Evolutionary conservation across 805 yeast species (phyloP), one percentile per base, ranked within the genome.

Genomic region (Wickerhamomyces silvicola): DNA sequence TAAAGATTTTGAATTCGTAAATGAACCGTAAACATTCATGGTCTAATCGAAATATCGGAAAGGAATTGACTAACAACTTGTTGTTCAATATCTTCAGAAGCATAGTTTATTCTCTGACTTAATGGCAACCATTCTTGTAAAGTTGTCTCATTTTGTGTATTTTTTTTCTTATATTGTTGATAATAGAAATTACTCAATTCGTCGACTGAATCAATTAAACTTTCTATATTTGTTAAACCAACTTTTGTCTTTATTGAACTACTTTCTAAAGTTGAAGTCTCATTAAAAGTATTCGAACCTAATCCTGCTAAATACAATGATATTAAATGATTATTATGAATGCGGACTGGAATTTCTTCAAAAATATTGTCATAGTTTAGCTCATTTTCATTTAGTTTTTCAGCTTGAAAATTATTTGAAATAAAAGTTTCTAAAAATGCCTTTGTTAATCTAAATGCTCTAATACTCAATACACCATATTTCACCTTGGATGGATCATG

Each of bases 401-500:
- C 81, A 34, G 81, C 70, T 46, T 72, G 70, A 68, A 85, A 81
- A 57, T 70, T 77, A 36, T 73, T 76, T 25, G 55, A 46, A 17
- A 37, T 35, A 50, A 62, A 68, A 11, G 73, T 70, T 17, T 65
- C 66, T 41, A 85, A 52, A 57, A 78, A 86, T 39, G 67, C 64
- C 29, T 67, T 68, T 18, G 81, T 71, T 49, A 85, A 71, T 49
- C 84, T 75, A 63, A 68, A 74, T 2, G 86, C 90, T 46, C 75
- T 74, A 41, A 86, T 59, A 29, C 75, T 70, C 39, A 84, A 66
- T 30, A 71, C 55, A 18, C 84, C 82, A 46, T 76, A 72, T 33
- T 73, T 68, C 24, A 78, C 65, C 42, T 78, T 75, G 6, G 85
- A 67, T 52, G 82, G 78, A 59, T 85, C 90, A 58, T 80, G 80